phyloP scores from a whole-genome alignment of 1,139 yeast species.

The Taphrina deformans region DNA sequence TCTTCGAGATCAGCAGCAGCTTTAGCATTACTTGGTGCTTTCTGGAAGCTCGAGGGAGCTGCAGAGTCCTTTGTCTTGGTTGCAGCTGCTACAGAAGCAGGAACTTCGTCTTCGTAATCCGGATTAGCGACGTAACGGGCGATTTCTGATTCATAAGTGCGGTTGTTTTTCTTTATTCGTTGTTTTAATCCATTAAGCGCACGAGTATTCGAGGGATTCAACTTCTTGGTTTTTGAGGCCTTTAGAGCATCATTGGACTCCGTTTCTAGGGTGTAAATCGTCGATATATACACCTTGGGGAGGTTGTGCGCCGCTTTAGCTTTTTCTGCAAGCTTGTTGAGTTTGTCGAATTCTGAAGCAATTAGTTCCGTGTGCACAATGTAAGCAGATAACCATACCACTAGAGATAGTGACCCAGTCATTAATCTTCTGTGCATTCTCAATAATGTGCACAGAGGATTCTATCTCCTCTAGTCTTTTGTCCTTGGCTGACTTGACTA shows the following conservation, averaged over 20 bases:
- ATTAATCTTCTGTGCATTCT: conserved; percentile 65
- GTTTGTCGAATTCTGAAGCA: conserved; percentile 68
- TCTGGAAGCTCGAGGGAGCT: not conserved
- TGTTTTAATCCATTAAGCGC: conserved; percentile 87
- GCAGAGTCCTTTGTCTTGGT: conserved; percentile 31
- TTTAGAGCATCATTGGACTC: conserved; percentile 59
- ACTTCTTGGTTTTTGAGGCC: conserved; percentile 65
- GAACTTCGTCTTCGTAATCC: conserved; percentile 48
- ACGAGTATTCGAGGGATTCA: conserved; percentile 80
- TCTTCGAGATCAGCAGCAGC: conserved; percentile 31
- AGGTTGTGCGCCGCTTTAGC: conserved; percentile 69
- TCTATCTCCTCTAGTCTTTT: conserved; percentile 86
- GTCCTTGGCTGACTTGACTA: conserved; percentile 91
- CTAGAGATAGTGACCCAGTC: conserved; percentile 75
- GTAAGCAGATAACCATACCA: conserved; percentile 36
- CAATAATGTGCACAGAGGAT: conserved; percentile 64
- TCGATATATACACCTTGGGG: conserved; percentile 70
- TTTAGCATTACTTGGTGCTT: conserved; percentile 18
- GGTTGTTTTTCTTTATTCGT: conserved; percentile 77
- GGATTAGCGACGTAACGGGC: conserved; percentile 68
- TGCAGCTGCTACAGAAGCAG: conserved; percentile 40
- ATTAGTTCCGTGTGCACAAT: not conserved
- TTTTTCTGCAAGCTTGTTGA: conserved; percentile 65
- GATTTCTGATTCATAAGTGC: conserved; percentile 63
- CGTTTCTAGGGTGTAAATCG: conserved; percentile 72